Evolutionary conservation across 2,329 filamentous ascomycete genomes (phyloP).

Genomic region (Botrytis elliptica): DNA sequence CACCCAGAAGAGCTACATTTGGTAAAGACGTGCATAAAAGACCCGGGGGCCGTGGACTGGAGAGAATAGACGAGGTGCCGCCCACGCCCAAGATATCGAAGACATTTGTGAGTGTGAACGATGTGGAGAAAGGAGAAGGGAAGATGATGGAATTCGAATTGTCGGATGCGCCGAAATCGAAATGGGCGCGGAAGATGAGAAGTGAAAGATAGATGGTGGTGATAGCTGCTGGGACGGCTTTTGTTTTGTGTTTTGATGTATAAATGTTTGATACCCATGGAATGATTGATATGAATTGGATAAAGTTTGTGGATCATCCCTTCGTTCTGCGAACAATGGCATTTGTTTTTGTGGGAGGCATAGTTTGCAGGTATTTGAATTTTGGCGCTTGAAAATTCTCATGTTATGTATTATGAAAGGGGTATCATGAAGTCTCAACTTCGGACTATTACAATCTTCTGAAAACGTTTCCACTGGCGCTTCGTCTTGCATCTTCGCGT

Average conservation of each 20-base stretch:
- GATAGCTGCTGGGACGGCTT: conserved; percentile 17
- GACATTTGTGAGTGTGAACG: conserved; percentile 43
- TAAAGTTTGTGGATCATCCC: not conserved
- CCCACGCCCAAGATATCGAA: conserved; percentile 53
- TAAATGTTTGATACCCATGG: conserved; percentile 6
- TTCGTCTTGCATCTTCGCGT: conserved; percentile 53
- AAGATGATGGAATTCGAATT: conserved; percentile 38
- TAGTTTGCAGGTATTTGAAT: conserved; percentile 9
- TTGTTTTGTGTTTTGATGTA: conserved; percentile 15
- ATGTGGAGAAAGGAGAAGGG: conserved; percentile 56
- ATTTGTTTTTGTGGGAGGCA: not conserved
- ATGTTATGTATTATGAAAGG: conserved; percentile 16
- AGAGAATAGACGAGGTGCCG: conserved; percentile 54
- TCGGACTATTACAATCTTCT: conserved; percentile 54
- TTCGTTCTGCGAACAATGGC: not conserved
- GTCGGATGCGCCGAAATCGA: conserved; percentile 37
- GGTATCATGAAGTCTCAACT: conserved; percentile 21
- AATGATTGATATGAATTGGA: conserved; percentile 3
- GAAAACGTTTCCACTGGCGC: conserved; percentile 75
- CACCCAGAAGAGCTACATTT: conserved; percentile 61
- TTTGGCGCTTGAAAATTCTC: conserved; percentile 4
- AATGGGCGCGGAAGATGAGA: conserved; percentile 33
- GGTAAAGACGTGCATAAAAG: conserved; percentile 53
- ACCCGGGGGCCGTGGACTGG: conserved; percentile 44
- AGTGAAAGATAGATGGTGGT: not conserved